These are phyloP conservation scores for Penicillium palitans DNA, from an alignment of 2,329 filamentous ascomycete genomes.

Conservation along the genomic window DNA sequence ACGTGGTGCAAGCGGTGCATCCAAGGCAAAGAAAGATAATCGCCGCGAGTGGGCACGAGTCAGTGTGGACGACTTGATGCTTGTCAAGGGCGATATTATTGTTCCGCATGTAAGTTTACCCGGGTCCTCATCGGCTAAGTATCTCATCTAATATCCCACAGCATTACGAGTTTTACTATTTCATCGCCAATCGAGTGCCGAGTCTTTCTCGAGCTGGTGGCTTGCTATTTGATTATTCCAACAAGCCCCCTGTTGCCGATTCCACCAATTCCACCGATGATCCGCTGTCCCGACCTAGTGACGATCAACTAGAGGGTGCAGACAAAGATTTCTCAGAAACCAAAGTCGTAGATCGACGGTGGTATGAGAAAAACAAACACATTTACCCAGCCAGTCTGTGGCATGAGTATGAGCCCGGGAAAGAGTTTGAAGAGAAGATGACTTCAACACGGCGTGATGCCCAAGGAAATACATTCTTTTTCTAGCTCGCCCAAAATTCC, in stretches of 20 bases:
- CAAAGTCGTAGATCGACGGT: constrained; percentile 92
- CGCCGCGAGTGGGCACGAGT: constrained; percentile 87
- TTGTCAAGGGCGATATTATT: constrained; percentile 86
- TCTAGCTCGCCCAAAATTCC: constrained; percentile 38
- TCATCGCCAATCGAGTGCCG: constrained; percentile 72
- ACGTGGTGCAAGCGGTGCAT: constrained; percentile 57
- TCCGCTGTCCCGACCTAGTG: constrained; percentile 48
- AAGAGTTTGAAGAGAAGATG: constrained; percentile 67
- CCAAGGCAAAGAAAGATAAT: constrained; percentile 55
- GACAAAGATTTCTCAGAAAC: constrained; percentile 76
- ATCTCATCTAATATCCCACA: constrained; percentile 42
- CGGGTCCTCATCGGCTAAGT: background rate
- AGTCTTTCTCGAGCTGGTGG: constrained; percentile 73
- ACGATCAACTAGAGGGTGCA: constrained; percentile 69
- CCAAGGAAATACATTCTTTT: constrained; percentile 93
- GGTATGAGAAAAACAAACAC: constrained; percentile 98
- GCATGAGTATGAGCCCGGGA: constrained; percentile 90
- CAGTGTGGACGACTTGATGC: constrained; percentile 91
- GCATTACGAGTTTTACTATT: constrained; percentile 98
- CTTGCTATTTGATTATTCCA: constrained; percentile 74
- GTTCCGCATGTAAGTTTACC: constrained; percentile 77
- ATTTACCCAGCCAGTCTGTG: constrained; percentile 95
- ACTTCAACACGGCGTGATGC: constrained; percentile 75
- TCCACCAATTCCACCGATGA: constrained; percentile 40
- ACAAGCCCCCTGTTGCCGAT: constrained; percentile 38